Base-by-base conservation (phyloP, 345 rosid genomes). In the Kernera saxatilis region DNA sequence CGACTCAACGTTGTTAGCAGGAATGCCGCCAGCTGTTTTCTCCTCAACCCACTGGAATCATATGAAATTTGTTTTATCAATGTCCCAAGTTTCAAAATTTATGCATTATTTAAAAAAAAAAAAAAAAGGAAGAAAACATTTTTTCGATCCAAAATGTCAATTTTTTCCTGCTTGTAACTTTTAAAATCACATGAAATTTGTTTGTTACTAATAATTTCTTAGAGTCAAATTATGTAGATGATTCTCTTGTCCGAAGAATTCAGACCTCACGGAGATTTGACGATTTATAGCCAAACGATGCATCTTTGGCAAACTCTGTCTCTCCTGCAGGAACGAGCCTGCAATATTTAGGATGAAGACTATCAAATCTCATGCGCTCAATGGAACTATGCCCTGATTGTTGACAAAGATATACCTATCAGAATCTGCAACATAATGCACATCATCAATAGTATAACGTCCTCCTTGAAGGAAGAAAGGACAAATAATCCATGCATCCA, bases 391-490 rank as follows among this genome's bases (percentile, higher is more conserved):
- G 4, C 36, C 26, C 67, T 26, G 18, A 73, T 49, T 26, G 43
- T 30, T 65, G 64, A 74, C 51, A 41, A 50, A 45, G 56, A 46
- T 14, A 39, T 87, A 93, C 98, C 81, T 3, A 70, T 93, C 96
- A 60, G 85, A 84, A 74, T 93, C 97, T 30, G 94, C 92, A 79
- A 93, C 98, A 79, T 91, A 93, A 71, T 93, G 98, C 69, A 88
- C 73, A 69, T 93, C 96, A 68, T 83, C 77, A 44, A 91, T 85
- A 48, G 98, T 93, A 76, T 87, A 90, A 45, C 98, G 97, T 65
- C 97, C 98, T 77, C 96, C 98, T 84, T 93, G 98, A 78, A 90
- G 94, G 56, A 93, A 93, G 79, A 93, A 93, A 8, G 98, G 98
- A 79, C 97, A 93, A 71, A 93, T 81, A 62, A 93, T 93, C 96